Base-by-base conservation (phyloP, 23 red algal genomes). In the Gracilaria vermiculophylla region DNA sequence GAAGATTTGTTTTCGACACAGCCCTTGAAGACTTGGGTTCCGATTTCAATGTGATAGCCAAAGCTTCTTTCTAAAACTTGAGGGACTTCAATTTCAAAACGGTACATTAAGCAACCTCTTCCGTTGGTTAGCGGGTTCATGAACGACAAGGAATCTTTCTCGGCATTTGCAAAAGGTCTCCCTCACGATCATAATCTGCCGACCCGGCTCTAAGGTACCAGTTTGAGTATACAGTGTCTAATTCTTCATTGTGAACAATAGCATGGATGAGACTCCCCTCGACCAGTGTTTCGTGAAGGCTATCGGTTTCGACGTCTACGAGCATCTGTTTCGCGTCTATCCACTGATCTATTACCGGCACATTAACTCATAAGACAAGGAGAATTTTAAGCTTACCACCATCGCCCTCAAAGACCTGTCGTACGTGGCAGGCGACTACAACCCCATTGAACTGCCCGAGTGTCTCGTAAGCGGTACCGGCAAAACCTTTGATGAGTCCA, bases 251-350 rank as follows among this genome's bases (percentile, higher is more conserved):
- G 55, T 53, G 2, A 57, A 83, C 36, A 2, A 62, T 6, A 2
- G 6, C 7, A 83, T 83, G 79, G 79, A 62, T 40, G 79, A 83
- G 13, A 34, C 69, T 36, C 79, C 69, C 1, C 33, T 83, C 14
- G 79, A 57, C 5, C 13, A 39, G 40, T 57, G 56, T 23, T 66
- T 83, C 52, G 36, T 83, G 1, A 83, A 83, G 15, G 21, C 37
- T 66, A 61, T 83, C 20, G 79, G 79, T 17, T 83, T 67, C 34
- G 33, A 83, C 36, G 7, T 83, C 3, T 24, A 67, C 4, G 27
- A 8, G 3, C 56, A 83, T 33, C 52, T 83, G 2, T 6, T n/a
- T 5, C 40, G 27, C 1, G 37, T 83, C 2, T 10, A 41, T 23
- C 6, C 2, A 10, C 7, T 8, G 2, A 66, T 66, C 1, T 19